Conservation (phyloP, 2,329 filamentous ascomycete species). For the Trichoderma citrinoviride region DNA sequence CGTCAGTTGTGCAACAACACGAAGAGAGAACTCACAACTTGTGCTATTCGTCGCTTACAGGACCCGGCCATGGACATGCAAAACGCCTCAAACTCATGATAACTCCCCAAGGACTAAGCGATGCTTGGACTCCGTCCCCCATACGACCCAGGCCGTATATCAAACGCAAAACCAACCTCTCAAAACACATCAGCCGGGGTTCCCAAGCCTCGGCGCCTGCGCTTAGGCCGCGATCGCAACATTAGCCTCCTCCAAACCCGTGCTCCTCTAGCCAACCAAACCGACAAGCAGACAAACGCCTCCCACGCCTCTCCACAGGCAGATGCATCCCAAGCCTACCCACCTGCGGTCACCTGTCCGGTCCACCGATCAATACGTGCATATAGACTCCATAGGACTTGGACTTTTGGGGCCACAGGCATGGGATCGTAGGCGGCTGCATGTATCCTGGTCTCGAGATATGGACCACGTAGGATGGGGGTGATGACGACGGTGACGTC, state of each 20-base stretch:
- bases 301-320: conserved; percentile 1
- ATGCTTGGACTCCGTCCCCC: neutral
- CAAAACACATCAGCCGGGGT: neutral
- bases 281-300: conserved; percentile 1
- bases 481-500: conserved; percentile 12
- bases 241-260: neutral
- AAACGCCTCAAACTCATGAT: too few relatives aligned
- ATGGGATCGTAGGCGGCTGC: conserved; percentile 7
- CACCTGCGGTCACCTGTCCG: conserved; percentile 12
- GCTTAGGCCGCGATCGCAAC: conserved; percentile 13
- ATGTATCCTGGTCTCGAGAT: neutral
- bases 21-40: too few relatives aligned
- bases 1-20: too few relatives aligned
- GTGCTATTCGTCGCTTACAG: too few relatives aligned
- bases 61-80: too few relatives aligned
- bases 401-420: neutral
- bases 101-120: neutral
- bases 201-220: neutral
- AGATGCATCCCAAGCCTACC: neutral
- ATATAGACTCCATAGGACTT: conserved; percentile 13
- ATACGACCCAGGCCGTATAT: neutral
- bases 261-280: conserved; percentile 3
- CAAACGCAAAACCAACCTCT: neutral
- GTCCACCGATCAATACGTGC: conserved; percentile 10
- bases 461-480: conserved; percentile 6